phyloP scores from a whole-genome alignment of 805 yeast genomes.

The Metschnikowia matae region DNA sequence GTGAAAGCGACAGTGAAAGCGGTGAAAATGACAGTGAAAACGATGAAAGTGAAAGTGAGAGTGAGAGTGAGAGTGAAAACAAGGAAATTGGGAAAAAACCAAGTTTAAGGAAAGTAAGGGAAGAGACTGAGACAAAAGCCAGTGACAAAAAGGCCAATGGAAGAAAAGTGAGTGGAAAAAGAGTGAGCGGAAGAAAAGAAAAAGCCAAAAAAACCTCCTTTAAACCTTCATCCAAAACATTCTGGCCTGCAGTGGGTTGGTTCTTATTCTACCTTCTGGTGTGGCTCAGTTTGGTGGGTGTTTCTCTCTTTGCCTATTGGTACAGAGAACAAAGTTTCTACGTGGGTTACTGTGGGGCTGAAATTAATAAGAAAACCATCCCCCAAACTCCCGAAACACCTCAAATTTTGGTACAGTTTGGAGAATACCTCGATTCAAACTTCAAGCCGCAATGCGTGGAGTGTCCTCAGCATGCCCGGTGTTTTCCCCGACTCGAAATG shows the following conservation, averaged over 20 bases:
- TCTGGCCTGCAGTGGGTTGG: constrained; percentile 1
- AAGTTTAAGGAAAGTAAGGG: too few species aligned
- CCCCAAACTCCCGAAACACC: constrained; percentile 25
- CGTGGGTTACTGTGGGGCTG: constrained; percentile 74
- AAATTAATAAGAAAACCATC: constrained; percentile 44
- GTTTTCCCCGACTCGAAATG: constrained; percentile 55
- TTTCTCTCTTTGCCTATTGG: constrained; percentile 48
- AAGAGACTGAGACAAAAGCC: too few species aligned
- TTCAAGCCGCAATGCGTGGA: constrained; percentile 61
- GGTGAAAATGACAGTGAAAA: too few species aligned
- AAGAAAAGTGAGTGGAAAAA: too few species aligned
- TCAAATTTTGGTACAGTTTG: constrained; percentile 33
- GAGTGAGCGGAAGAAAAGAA: too few species aligned
- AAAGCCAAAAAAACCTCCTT: too few species aligned
- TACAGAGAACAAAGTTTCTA: constrained; percentile 59
- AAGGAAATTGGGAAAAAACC: too few species aligned
- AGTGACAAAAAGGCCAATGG: too few species aligned
- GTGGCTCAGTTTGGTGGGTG: constrained; percentile 34
- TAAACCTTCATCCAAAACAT: too few species aligned
- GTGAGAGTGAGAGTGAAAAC: too few species aligned
- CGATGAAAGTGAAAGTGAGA: background rate
- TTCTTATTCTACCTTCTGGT: constrained; percentile 18
- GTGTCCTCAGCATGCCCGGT: constrained; percentile 80
- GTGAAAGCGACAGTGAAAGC: too few species aligned
- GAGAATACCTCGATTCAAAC: constrained; percentile 40